Conservation (phyloP, 345 rosid genomes). For the Hibiscus syriacus region DNA sequence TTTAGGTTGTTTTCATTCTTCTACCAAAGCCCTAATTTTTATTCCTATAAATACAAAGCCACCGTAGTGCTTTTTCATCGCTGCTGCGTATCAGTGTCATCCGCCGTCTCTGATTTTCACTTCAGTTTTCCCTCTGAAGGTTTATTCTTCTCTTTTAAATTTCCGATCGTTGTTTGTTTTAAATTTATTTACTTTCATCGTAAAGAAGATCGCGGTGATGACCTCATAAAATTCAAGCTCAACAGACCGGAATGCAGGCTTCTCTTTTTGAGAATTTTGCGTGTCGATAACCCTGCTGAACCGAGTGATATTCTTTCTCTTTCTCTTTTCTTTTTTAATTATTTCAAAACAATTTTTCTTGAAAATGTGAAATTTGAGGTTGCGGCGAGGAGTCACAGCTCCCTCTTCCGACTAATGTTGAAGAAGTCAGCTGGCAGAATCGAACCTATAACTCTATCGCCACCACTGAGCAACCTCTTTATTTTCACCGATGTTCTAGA, state of each 20-base stretch:
- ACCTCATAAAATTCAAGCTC: conserved; percentile 85
- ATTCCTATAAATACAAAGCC: conserved; percentile 2
- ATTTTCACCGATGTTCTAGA: not conserved
- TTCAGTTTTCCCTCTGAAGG: not conserved
- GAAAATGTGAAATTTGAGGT: conserved; percentile 8
- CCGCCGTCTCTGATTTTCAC: not conserved
- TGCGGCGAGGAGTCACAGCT: conserved; percentile 53
- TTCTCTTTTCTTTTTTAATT: not conserved
- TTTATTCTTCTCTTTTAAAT: too few species aligned
- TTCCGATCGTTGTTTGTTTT: not conserved
- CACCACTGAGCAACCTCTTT: conserved; percentile 43
- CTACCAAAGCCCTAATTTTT: conserved; percentile 3
- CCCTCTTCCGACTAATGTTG: conserved; percentile 58
- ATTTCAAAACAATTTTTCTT: not conserved
- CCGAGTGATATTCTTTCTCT: conserved; percentile 56
- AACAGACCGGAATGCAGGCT: conserved; percentile 97
- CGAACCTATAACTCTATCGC: conserved; percentile 47
- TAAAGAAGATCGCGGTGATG: conserved; percentile 51
- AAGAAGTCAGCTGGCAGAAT: conserved; percentile 62
- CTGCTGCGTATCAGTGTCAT: not conserved
- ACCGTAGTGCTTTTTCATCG: too few species aligned
- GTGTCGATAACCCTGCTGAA: conserved; percentile 82
- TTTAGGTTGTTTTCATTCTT: not conserved
- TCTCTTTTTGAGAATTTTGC: conserved; percentile 43
- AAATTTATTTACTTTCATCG: not conserved